Evolutionary conservation across 2,329 filamentous ascomycete genomes (phyloP).

Genomic region (Cordyceps sp.): DNA sequence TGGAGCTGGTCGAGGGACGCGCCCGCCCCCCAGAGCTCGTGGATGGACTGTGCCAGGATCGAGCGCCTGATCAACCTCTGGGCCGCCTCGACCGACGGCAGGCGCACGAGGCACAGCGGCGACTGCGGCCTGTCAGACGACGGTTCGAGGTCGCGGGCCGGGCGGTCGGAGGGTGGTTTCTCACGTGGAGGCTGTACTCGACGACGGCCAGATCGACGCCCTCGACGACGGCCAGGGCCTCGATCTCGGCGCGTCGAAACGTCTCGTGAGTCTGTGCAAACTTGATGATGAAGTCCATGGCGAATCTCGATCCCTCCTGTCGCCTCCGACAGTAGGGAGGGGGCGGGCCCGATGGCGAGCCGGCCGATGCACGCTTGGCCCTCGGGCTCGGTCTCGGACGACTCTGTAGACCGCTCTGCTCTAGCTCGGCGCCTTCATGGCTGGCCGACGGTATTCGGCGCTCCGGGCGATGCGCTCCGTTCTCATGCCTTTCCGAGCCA

Average conservation of each 20-base stretch:
- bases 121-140: slow-evolving; percentile 36
- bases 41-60: slow-evolving; percentile 67
- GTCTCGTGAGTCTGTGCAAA: slow-evolving; percentile 80
- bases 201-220: slow-evolving; percentile 53
- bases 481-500: no score
- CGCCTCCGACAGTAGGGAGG: no score
- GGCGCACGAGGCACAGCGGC: slow-evolving; percentile 65
- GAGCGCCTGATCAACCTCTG: slow-evolving; percentile 54
- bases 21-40: slow-evolving; percentile 77
- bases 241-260: slow-evolving; percentile 74
- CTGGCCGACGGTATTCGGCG: no score
- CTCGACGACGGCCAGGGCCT: slow-evolving; percentile 58
- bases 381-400: no score
- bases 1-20: slow-evolving; percentile 52
- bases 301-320: no score
- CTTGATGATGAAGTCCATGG: slow-evolving; percentile 73
- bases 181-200: slow-evolving; percentile 59
- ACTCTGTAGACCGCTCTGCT: no score
- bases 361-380: no score
- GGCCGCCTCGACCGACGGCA: slow-evolving; percentile 50
- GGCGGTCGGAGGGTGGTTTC: slow-evolving; percentile 10
- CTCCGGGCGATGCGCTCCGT: no score
- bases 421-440: no score
- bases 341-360: no score
- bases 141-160: slow-evolving; percentile 1